Evolutionary conservation across 768 basidiomycete genomes (phyloP).

Genomic region (Cystofilobasidium bisporidii): DNA sequence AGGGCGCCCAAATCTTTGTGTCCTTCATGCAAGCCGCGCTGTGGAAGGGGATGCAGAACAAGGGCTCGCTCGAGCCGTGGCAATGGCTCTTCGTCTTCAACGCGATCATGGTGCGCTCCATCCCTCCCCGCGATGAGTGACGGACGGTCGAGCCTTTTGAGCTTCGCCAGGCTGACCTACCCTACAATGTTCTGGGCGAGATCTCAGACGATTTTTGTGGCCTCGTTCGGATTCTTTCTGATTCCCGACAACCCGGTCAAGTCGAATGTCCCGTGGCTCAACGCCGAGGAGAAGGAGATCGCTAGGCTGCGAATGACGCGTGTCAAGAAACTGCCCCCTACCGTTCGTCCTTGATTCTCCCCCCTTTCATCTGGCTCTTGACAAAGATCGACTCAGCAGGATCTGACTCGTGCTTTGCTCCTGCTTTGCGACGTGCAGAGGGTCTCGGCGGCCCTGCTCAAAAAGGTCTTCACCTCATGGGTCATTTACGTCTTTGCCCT

Average conservation of each 20-base stretch:
- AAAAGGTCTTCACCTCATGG: conserved; percentile 28
- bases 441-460: conserved; percentile 22
- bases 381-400: too few relatives aligned
- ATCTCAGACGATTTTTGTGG: conserved; percentile 30
- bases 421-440: not conserved
- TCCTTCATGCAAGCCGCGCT: conserved; percentile 32
- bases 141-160: conserved; percentile 7
- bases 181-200: too few relatives aligned
- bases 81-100: conserved; percentile 31
- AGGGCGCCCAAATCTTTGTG: conserved; percentile 30
- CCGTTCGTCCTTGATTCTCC: conserved; percentile 3
- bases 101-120: not conserved
- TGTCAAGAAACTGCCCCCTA: conserved; percentile 28
- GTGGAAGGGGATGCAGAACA: conserved; percentile 29
- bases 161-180: conserved; percentile 21
- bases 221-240: conserved; percentile 17
- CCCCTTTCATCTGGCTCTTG: too few relatives aligned
- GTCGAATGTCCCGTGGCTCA: conserved; percentile 31
- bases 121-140: too few relatives aligned
- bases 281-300: conserved; percentile 28
- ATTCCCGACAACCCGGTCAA: conserved; percentile 23
- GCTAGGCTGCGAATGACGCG: conserved; percentile 28
- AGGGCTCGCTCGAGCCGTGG: conserved; percentile 28
- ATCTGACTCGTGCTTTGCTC: not conserved
- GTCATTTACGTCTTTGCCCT: conserved; percentile 30